Conservation (phyloP, 1,284 basidiomycete species). For the Apiotrichum domesticum region DNA sequence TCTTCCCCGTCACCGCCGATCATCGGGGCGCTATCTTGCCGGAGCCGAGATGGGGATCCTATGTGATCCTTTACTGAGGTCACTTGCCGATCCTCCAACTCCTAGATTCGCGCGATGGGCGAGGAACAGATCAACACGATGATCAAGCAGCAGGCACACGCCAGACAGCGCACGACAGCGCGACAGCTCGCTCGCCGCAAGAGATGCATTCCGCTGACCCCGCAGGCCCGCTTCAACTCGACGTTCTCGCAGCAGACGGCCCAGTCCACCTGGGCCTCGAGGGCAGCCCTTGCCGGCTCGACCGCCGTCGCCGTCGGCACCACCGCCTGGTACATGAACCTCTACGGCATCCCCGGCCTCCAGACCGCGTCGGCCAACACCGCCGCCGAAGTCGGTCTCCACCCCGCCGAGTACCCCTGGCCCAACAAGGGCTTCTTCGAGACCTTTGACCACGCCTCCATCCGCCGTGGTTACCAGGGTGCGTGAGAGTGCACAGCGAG, state of each 20-base stretch:
- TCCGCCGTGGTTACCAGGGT: conserved; percentile 88
- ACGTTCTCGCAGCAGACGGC: conserved; percentile 17
- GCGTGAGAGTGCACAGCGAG: conserved; percentile 11
- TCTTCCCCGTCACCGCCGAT: too few species aligned
- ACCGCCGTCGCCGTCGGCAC: conserved; percentile 77
- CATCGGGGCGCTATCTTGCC: too few species aligned
- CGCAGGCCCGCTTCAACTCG: conserved; percentile 33
- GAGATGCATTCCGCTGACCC: neutral
- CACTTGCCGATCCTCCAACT: too few species aligned
- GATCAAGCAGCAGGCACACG: too few species aligned
- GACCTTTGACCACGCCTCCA: conserved; percentile 88
- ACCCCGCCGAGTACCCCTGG: conserved; percentile 85
- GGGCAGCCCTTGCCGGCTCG: conserved; percentile 68
- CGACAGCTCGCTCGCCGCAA: too few species aligned
- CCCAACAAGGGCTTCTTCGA: conserved; percentile 79
- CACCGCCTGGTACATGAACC: conserved; percentile 91
- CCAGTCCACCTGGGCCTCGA: conserved; percentile 53
- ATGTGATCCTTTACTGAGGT: too few species aligned
- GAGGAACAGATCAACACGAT: too few species aligned
- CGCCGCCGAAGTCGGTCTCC: conserved; percentile 88
- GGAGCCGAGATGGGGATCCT: too few species aligned
- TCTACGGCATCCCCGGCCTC: conserved; percentile 76
- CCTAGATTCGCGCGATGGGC: too few species aligned
- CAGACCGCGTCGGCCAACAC: conserved; percentile 84
- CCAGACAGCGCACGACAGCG: neutral